A percentile compares a stretch with the other conserved stretches of the same genome.
These are phyloP conservation scores for Neofusicoccum laricinum DNA, from an alignment of 2,329 filamentous ascomycete species.

Conservation along the genomic window DNA sequence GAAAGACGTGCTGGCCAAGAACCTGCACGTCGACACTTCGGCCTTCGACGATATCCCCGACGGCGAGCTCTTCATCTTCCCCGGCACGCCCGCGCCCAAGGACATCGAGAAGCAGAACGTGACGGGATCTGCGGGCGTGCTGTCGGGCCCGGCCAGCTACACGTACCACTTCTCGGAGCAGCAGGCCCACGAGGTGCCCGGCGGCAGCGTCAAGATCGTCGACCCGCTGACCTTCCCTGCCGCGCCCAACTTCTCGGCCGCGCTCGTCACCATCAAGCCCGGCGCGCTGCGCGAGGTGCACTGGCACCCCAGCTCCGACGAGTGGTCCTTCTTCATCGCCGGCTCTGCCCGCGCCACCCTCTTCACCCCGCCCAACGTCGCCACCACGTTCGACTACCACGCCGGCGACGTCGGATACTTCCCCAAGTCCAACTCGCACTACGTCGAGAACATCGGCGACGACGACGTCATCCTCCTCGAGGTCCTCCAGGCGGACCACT, in stretches of 20 bases:
- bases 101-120: constrained; percentile 49
- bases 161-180: constrained; percentile 52
- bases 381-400: constrained; percentile 20
- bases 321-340: constrained; percentile 20
- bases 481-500: constrained; percentile 20
- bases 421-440: constrained; percentile 19
- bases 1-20: constrained; percentile 54
- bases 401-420: constrained; percentile 21
- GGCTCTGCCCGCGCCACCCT: constrained; percentile 19
- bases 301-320: constrained; percentile 19
- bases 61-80: constrained; percentile 53
- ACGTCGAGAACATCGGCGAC: constrained; percentile 21
- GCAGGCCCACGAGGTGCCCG: constrained; percentile 23
- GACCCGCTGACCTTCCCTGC: constrained; percentile 20
- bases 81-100: constrained; percentile 48
- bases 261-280: constrained; percentile 20
- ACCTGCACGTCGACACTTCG: constrained; percentile 49
- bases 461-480: constrained; percentile 19
- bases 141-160: constrained; percentile 42
- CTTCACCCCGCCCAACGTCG: constrained; percentile 17
- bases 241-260: constrained; percentile 19
- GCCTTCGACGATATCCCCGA: constrained; percentile 49
- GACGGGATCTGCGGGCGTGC: constrained; percentile 44
- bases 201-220: constrained; percentile 21
- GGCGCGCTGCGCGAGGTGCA: constrained; percentile 22